phyloP scores from a whole-genome alignment of 2,329 filamentous ascomycete genomes.

The Xylaria multiplex region DNA sequence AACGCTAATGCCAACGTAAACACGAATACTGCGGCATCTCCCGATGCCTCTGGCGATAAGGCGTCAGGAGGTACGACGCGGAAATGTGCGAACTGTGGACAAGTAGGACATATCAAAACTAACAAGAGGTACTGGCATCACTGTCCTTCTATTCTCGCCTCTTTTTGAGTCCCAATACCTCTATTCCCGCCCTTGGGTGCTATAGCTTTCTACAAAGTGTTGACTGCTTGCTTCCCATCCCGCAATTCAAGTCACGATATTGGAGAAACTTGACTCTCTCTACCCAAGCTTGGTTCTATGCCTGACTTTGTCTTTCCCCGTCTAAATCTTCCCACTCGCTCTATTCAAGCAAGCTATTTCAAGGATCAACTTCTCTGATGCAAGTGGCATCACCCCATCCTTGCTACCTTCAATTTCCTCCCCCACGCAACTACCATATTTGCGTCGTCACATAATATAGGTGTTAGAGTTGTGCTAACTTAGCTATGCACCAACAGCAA shows the following conservation, averaged over 20 bases:
- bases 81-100: conserved; percentile 97
- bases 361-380: background rate
- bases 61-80: conserved; percentile 74
- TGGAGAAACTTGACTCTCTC: background rate
- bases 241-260: background rate
- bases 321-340: background rate
- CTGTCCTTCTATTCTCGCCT: conserved; percentile 44
- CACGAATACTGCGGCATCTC: conserved; percentile 57
- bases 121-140: conserved; percentile 85
- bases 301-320: conserved; percentile 5
- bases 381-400: background rate
- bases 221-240: background rate
- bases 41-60: conserved; percentile 63
- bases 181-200: conserved; percentile 31
- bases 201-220: conserved; percentile 9
- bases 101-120: conserved; percentile 97
- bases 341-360: background rate
- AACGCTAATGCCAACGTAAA: conserved; percentile 17
- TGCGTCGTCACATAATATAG: conserved; percentile 17
- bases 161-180: conserved; percentile 22
- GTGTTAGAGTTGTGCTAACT: conserved; percentile 43
- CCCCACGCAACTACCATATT: background rate
- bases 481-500: conserved; percentile 45
- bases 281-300: conserved; percentile 12
- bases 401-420: background rate